Evolutionary conservation across 257 asterid species (phyloP).

Genomic region (Plantago elongata): DNA sequence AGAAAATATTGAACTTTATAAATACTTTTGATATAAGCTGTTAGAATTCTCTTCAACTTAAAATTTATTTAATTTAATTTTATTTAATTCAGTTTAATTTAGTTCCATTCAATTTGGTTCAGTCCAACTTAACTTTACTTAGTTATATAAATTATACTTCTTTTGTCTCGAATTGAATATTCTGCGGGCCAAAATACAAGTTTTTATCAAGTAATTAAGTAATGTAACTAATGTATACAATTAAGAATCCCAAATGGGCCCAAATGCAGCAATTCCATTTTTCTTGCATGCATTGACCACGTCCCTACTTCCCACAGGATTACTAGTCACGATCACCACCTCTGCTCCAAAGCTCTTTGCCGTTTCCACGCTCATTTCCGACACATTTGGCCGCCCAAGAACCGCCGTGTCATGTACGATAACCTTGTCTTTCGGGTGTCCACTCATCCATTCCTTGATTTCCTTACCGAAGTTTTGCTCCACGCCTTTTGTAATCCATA

Average conservation of each 20-base stretch:
- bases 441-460: constrained; percentile 50
- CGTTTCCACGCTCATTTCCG: constrained; percentile 48
- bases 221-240: no score
- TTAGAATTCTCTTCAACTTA: no score
- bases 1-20: no score
- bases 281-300: constrained; percentile 56
- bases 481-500: constrained; percentile 71
- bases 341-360: constrained; percentile 52
- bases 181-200: no score
- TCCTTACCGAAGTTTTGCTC: constrained; percentile 60
- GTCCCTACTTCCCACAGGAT: constrained; percentile 68
- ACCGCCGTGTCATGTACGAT: constrained; percentile 62
- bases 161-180: no score
- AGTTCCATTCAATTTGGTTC: no score
- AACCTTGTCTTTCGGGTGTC: constrained; percentile 43
- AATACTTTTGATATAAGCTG: no score
- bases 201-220: no score
- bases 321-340: constrained; percentile 67
- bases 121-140: no score
- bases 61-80: no score
- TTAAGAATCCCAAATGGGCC: constrained; percentile 71
- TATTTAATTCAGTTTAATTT: no score
- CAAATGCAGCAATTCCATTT: constrained; percentile 61
- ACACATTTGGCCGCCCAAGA: constrained; percentile 57
- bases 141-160: no score